These are phyloP conservation scores for Chaetomiaceae sp. DNA, from an alignment of 2,329 filamentous ascomycete species.

Conservation along the genomic window DNA sequence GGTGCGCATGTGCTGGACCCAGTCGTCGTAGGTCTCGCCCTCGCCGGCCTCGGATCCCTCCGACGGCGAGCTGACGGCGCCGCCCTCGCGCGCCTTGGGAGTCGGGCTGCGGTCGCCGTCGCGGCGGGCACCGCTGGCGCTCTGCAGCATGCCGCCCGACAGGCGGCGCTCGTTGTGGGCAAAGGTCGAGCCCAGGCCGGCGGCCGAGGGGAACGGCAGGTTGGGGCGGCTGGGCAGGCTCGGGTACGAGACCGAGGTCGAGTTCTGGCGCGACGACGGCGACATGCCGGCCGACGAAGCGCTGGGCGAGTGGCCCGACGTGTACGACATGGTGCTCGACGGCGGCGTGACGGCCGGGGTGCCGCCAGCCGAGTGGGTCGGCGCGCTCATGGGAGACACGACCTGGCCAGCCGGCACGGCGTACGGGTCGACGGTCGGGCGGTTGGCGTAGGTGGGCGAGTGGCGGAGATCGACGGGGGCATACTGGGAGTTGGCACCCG, in stretches of 20 bases:
- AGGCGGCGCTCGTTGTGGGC: constrained; percentile 60
- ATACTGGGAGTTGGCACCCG: constrained; percentile 73
- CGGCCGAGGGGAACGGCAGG: constrained; percentile 64
- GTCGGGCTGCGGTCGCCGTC: constrained; percentile 40
- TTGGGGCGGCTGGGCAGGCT: constrained; percentile 59
- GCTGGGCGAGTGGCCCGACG: constrained; percentile 69
- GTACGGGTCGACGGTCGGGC: constrained; percentile 32
- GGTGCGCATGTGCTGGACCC: constrained; percentile 62
- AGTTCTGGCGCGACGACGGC: constrained; percentile 59
- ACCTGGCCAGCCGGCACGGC: constrained; percentile 49
- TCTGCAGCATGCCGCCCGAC: constrained; percentile 64
- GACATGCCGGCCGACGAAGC: constrained; percentile 69
- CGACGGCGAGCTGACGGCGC: constrained; percentile 51
- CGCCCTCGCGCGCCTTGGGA: constrained; percentile 39
- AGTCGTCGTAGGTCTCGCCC: constrained; percentile 59
- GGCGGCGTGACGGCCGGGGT: constrained; percentile 75
- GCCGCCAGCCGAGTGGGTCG: constrained; percentile 55
- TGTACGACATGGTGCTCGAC: constrained; percentile 71
- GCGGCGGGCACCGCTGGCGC: constrained; percentile 42
- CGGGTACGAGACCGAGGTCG: constrained; percentile 66
- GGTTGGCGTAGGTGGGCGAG: constrained; percentile 30
- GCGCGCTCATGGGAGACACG: constrained; percentile 55
- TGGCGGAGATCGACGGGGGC: constrained; percentile 60
- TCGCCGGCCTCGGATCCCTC: constrained; percentile 50
- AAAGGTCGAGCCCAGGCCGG: constrained; percentile 66